Base-by-base conservation (phyloP, 1,139 yeast species). In the Kodamaea suecica region DNA sequence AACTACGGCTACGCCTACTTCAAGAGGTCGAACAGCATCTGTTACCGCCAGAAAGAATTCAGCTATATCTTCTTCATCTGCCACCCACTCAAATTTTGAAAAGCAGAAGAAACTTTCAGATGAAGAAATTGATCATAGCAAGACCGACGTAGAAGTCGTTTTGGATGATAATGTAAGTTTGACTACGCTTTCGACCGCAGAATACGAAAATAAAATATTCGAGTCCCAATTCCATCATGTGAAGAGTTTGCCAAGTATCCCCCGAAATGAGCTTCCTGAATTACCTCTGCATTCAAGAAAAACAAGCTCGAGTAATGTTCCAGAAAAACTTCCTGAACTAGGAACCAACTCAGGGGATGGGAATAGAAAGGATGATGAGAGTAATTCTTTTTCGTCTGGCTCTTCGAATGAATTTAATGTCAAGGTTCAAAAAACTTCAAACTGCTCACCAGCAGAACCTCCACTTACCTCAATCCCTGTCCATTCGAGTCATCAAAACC, bases 121-220 rank as follows among this genome's bases (percentile, higher is more conserved):
- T 11, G 28, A 31, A 17, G 17, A 19, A 21, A 16, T 7, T 11
- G 24, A 9, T 11, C 12, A 9, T 13, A 17, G 21, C 12, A 14
- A 9, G 10, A 11, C 16, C 15, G 27, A 4, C 7, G 23, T 6
- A 9, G 29, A 28, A 37, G 33, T 34, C 33, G 28, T n/a, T 7
- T 41, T 50, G 17, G 50, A 50, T 33, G 74, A 63, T 40, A 59
- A 49, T 8, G 48, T 55, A 10, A 71, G 79, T 34, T 43, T 76
- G 1, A 48, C 57, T 1, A 75, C 82, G 0, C 54, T 70, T 1
- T 67, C 79, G 3, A 75, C 80, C 0, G 55, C 72, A 3, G 78
- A 78, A 17, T 78, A 74, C 41, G 80, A 78, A 43, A 76, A 76
- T 38, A 67, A 67, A 14, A 54, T 78, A 2, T 76, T 77, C 54